Base-by-base conservation (phyloP, 768 basidiomycete species). In the Boletus reticuloceps region DNA sequence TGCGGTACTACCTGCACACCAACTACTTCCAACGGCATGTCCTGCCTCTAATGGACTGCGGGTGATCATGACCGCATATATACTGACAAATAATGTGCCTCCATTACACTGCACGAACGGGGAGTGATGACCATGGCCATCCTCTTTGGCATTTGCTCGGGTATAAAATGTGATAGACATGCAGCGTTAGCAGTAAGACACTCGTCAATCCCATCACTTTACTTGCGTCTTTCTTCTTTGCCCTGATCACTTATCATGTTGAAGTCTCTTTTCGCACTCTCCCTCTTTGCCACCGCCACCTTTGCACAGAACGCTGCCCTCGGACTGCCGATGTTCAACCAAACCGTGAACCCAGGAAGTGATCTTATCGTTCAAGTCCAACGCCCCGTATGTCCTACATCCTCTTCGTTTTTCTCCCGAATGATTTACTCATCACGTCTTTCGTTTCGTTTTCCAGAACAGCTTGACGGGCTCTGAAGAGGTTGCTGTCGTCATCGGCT, bases 321-420 rank as follows among this genome's bases (percentile, higher is more conserved):
- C 34, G 76, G 76, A 9, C 64, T 64, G 20, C 82, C 83, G 1
- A 19, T 22, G 1, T 8, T 5, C 20, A 42, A 61, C 6, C 58
- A 68, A 6, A 60, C 63, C 13, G 70, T 82, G 10, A 47, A 38
- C 9, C 58, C 75, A 29, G 82, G 82, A 6, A 61, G 57, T 9
- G 60, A 62, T 11, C 40, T 83, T 36, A 74, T 65, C 4, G 76
- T 83, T 4, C 76, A 80, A 58, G 63, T 84, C 8, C 77, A 78
- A 53, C 72, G 74, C 50, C 80, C 79, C 4, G 82, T 83, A 63
- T n/a, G 79, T 29, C 29, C 29, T 9, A 29, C 9, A 29, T 5
- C 17, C 5, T 36, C 25, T 2, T 5, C 7, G 13, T 22, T 3
- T 6, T 2, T 20, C 29, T 9, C 22, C 55, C 9, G 22, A 8